phyloP scores from a whole-genome alignment of 768 basidiomycete species.

The Termitomyces sp. region DNA sequence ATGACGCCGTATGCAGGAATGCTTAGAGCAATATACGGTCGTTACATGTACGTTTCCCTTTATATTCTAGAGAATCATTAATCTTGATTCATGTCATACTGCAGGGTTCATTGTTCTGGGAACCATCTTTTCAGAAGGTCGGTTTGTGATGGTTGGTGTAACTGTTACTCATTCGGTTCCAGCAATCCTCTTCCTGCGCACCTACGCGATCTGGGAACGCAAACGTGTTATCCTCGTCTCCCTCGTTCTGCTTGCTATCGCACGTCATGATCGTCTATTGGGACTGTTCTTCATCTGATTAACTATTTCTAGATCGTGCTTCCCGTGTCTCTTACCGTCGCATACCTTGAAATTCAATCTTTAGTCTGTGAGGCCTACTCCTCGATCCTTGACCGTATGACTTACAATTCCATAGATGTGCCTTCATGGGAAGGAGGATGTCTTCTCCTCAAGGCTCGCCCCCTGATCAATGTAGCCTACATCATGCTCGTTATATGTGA shows the following conservation, averaged over 20 bases:
- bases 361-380: conserved; percentile 26
- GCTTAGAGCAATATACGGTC: conserved; percentile 24
- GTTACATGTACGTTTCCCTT: conserved; percentile 27
- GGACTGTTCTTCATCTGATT: not conserved
- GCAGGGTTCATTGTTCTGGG: conserved; percentile 33
- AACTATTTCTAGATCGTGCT: conserved; percentile 24
- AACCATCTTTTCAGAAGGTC: conserved; percentile 35
- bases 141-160: not conserved
- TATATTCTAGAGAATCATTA: not conserved
- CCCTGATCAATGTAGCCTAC: conserved; percentile 37
- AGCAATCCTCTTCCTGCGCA: conserved; percentile 41
- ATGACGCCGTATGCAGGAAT: conserved; percentile 15
- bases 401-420: not conserved
- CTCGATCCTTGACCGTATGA: too few relatives aligned
- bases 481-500: conserved; percentile 35
- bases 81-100: not conserved
- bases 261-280: conserved; percentile 11
- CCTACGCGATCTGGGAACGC: conserved; percentile 43
- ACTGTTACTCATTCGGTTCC: not conserved
- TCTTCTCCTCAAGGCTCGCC: conserved; percentile 27
- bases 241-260: conserved; percentile 25
- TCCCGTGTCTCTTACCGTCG: conserved; percentile 28
- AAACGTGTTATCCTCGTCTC: conserved; percentile 29
- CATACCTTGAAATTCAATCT: conserved; percentile 30
- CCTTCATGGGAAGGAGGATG: conserved; percentile 25